Evolutionary conservation across 108 stramenopile species (phyloP), one percentile per base, ranked within the genome.

Genomic region (Fragilariopsis cylindrus): DNA sequence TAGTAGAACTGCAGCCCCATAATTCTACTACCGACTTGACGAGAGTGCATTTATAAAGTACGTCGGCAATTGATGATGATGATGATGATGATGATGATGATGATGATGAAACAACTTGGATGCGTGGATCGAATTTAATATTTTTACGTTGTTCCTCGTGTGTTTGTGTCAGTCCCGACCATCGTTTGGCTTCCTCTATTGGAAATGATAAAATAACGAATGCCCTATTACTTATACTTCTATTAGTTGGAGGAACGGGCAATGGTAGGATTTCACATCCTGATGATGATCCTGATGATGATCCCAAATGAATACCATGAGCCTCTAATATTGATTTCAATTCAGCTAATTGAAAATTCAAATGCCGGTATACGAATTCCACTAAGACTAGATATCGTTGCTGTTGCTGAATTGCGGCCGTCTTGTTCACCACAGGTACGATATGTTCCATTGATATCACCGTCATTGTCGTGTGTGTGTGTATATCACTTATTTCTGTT

Each of bases 301-400:
- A 40, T 7, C 77, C 89, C 48, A 90, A 48, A n/a, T 44, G 42
- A 45, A 94, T 89, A 8, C 81, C 90, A 53, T 82, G 60, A 80
- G 92, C 82, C 9, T 86, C 82, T 52, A 94, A 76, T 18, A 94
- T 67, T 2, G 93, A 87, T 47, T 73, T 58, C 0, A 94, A 67
- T 54, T 94, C 93, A 41, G 93, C 89, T 74, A 84, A 66, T 56
- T 91, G 91, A 82, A 94, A 94, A 57, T 90, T 85, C 9, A 90
- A 58, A 76, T 94, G 93, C 48, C 73, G 81, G 74, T 87, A 80
- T 39, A 86, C 93, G 64, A 92, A 94, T 74, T 94, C 93, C 18
- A 91, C 77, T 47, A 94, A 73, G 19, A 94, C 76, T 65, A 70
- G 52, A 69, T 91, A 94, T 12, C 87, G 75, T 15, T 79, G 30